These are phyloP conservation scores for Alternaria burnsii DNA, from an alignment of 2,329 filamentous ascomycete species.

Conservation along the genomic window DNA sequence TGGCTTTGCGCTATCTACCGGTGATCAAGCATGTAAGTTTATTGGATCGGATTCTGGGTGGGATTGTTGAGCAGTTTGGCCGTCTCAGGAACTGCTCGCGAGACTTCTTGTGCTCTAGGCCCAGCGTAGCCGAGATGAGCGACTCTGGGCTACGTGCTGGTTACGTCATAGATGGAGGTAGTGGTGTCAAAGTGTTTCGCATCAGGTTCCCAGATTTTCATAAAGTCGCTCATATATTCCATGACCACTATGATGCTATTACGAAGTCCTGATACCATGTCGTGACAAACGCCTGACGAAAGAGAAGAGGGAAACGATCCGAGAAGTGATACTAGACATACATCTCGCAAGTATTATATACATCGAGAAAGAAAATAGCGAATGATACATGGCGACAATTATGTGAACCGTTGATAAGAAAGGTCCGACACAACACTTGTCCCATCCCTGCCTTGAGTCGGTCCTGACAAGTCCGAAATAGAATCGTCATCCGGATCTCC, in stretches of 20 bases:
- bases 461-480: constrained; percentile 40
- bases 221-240: not conserved
- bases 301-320: not conserved
- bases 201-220: not conserved
- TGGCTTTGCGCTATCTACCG: not conserved
- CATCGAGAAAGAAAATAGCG: constrained; percentile 6
- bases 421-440: constrained; percentile 45
- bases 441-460: constrained; percentile 26
- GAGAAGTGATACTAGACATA: not conserved
- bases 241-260: not conserved
- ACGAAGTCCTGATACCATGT: not conserved
- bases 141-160: not conserved
- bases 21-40: not conserved
- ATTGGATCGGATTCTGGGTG: not conserved
- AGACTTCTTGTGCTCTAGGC: not conserved
- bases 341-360: constrained; percentile 17
- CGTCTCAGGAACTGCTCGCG: not conserved
- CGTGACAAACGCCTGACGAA: not conserved
- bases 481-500: constrained; percentile 45
- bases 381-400: not conserved
- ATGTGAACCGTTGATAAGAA: constrained; percentile 36
- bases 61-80: constrained; percentile 12
- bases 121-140: constrained; percentile 22
- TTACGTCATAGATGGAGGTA: constrained; percentile 24
- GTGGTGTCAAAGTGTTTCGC: not conserved